Base-by-base conservation (phyloP, 768 basidiomycete species). In the Mycena metata region DNA sequence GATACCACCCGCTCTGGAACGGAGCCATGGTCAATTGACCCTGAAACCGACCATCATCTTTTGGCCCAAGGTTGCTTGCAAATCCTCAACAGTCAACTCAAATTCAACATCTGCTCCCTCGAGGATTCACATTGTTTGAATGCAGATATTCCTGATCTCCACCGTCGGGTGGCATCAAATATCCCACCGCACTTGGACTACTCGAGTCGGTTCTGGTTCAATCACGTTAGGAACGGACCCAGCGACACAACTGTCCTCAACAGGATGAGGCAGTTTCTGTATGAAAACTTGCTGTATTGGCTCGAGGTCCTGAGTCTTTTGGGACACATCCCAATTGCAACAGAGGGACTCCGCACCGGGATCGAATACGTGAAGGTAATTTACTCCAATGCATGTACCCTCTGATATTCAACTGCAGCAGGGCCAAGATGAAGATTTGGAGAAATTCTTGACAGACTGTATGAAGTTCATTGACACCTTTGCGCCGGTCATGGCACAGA, bases 271-370 rank as follows among this genome's bases (percentile, higher is more conserved):
- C 17, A 35, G 33, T 54, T 12, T 24, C 33, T 36, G 10, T 17
- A 35, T 17, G 15, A 24, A 4, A 21, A 39, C 42, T 19, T 11
- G 52, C 21, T 16, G n/a, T n/a, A n/a, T n/a, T n/a, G n/a, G n/a
- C n/a, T n/a, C n/a, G n/a, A n/a, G n/a, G n/a, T n/a, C n/a, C 52
- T 54, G 17, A 54, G 52, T 43, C 24, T 57, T 41, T 23, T 57
- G 30, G 52, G 26, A 13, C 30, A 54, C 12, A 10, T 54, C 19
- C n/a, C 52, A 19, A 33, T 33, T 35, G 52, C 52, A 39, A 35
- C 52, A 33, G 33, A 33, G 17, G 52, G 30, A 33, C 52, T 54
- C 7, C 7, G 17, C 7, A 12, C 9, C 36, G 52, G 30, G 52
- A 7, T 19, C 5, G 10, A 33, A 8, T 54, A 54, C 36, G n/a